A percentile compares a stretch with the other conserved stretches of the same genome.
Evolutionary conservation across 2,329 filamentous ascomycete species (phyloP).

Genomic region (Chalaropsis ovoidea): DNA sequence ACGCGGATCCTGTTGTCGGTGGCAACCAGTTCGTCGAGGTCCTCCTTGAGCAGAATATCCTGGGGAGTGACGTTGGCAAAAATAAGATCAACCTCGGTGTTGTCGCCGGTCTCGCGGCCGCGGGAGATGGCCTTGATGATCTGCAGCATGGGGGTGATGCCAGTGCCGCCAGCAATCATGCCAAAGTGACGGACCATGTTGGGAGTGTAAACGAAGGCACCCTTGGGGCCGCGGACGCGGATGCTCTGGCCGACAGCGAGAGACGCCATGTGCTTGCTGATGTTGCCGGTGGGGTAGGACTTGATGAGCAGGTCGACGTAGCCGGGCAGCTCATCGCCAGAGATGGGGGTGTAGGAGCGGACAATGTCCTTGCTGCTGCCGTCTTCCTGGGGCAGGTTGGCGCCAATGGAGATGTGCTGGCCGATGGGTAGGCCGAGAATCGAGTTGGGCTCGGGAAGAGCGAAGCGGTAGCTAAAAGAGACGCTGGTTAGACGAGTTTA

Average conservation of each 20-base stretch:
- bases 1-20: slow-evolving; percentile 76
- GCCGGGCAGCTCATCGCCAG: slow-evolving; percentile 77
- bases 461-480: slow-evolving; percentile 69
- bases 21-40: slow-evolving; percentile 67
- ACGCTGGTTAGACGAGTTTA: slow-evolving; percentile 6
- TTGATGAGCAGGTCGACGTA: slow-evolving; percentile 97
- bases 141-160: slow-evolving; percentile 98
- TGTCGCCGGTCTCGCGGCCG: slow-evolving; percentile 67
- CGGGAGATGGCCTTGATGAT: slow-evolving; percentile 83
- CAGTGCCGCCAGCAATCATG: slow-evolving; percentile 96
- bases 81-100: slow-evolving; percentile 83
- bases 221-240: slow-evolving; percentile 88
- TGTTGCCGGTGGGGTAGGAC: slow-evolving; percentile 94
- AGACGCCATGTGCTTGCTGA: slow-evolving; percentile 81
- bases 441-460: slow-evolving; percentile 62
- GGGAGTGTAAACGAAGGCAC: slow-evolving; percentile 91
- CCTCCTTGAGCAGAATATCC: slow-evolving; percentile 88
- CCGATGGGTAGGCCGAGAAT: slow-evolving; percentile 95
- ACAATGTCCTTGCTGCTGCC: slow-evolving; percentile 74
- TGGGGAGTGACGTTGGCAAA: slow-evolving; percentile 92
- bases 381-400: slow-evolving; percentile 55
- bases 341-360: slow-evolving; percentile 86
- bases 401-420: slow-evolving; percentile 95
- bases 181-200: slow-evolving; percentile 95
- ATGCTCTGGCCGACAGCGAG: slow-evolving; percentile 77